These are phyloP conservation scores for Wolfiporia cocos DNA, from an alignment of 1,284 basidiomycete genomes.

Conservation along the genomic window DNA sequence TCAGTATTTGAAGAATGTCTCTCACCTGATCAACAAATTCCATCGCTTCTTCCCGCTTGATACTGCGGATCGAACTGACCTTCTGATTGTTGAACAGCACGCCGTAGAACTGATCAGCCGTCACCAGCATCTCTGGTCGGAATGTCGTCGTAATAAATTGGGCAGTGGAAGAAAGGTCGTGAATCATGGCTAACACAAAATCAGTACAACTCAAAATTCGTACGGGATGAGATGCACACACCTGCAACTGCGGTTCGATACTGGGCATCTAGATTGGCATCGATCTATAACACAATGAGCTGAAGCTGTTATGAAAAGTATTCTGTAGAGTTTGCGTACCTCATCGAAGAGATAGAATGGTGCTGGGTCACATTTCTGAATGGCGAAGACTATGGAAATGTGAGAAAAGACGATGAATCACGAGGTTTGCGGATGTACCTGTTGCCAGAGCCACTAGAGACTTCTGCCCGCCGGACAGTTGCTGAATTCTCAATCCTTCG, in stretches of 20 bases:
- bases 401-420: neutral
- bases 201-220: neutral
- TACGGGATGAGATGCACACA: constrained; percentile 31
- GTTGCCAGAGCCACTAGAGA: constrained; percentile 94
- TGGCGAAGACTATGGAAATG: constrained; percentile 79
- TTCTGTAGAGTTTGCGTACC: constrained; percentile 34
- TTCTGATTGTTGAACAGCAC: constrained; percentile 98
- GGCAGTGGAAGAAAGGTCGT: constrained; percentile 78
- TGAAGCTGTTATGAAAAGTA: neutral
- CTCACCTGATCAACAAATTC: constrained; percentile 83
- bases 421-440: constrained; percentile 35
- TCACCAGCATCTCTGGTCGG: constrained; percentile 93
- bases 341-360: constrained; percentile 99
- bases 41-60: constrained; percentile 80
- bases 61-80: constrained; percentile 80
- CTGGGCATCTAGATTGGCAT: constrained; percentile 96
- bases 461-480: constrained; percentile 97
- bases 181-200: constrained; percentile 79
- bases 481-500: constrained; percentile 93
- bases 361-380: constrained; percentile 98
- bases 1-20: neutral
- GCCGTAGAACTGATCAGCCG: constrained; percentile 97
- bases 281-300: constrained; percentile 52
- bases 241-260: constrained; percentile 95
- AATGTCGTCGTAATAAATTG: constrained; percentile 99